Base-by-base conservation (phyloP, 768 basidiomycete genomes). In the Calocera cornea region DNA sequence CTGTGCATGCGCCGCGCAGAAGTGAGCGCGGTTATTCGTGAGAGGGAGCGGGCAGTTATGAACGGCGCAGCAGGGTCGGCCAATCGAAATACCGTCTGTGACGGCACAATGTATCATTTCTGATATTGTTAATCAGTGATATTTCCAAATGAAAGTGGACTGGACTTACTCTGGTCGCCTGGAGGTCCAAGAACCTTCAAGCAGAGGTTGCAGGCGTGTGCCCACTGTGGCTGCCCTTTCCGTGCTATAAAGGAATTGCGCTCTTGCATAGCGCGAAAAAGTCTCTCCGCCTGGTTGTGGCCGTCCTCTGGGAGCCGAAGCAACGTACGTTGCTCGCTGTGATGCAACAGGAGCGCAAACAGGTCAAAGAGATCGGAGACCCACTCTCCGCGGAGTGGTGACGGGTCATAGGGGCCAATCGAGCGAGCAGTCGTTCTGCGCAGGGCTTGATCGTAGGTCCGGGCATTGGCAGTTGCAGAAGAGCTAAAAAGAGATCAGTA, bases 141-240 rank as follows among this genome's bases (percentile, higher is more conserved):
- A 36, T 36, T n/a, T 2, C 11, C 10, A 2, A 33, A n/a, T 16
- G 7, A 41, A 40, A 19, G 64, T 69, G 24, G 38, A 71, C 69
- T 49, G 14, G 60, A 41, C n/a, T 41, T 54, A 22, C 71, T 19
- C 7, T 17, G 44, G 24, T 8, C 70, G 3, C 71, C 69, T 12
- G 38, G 12, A 24, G 71, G 64, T 17, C 17, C 44, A 41, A 70
- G 49, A 17, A 72, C 54, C 34, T 66, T 69, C 40, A 72, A 74
- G 68, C 76, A 77, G 0, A 69, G 44, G 31, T 75, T 66, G 68
- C 77, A 78, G 1, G 71, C 70, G 69, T 78, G 77, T 44, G 68
- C 73, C 74, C 74, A 76, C 17, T 69, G 73, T 40, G 73, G 72
- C 66, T 77, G 77, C 0, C 77, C 75, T 12, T 73, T 64, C 0